A percentile compares a stretch with the other conserved stretches of the same genome.
Evolutionary conservation across 371 early-diverging fungal genomes (phyloP).

Genomic region (Homolaphlyctis polyrhiza): DNA sequence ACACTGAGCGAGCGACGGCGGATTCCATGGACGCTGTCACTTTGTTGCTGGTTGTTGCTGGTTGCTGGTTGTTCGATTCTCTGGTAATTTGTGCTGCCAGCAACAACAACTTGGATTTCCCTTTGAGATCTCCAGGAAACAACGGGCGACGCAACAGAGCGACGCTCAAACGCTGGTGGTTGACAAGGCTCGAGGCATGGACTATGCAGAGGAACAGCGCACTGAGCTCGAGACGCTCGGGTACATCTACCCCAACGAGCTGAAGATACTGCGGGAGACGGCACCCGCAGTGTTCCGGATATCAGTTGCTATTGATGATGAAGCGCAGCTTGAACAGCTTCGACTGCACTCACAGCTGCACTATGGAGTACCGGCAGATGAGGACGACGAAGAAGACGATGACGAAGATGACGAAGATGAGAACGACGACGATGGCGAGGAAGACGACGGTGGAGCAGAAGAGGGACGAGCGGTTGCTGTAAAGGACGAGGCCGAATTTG

Average conservation of each 20-base stretch:
- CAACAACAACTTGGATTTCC: too few species aligned
- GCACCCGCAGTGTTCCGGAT: conserved; percentile 50
- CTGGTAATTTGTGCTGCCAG: too few species aligned
- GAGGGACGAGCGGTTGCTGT: too few species aligned
- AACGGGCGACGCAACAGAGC: too few species aligned
- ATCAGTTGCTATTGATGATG: conserved; percentile 52
- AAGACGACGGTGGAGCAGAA: background rate
- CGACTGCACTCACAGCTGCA: background rate
- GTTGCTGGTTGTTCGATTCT: too few species aligned
- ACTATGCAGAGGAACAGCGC: conserved; percentile 30
- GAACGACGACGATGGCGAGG: background rate
- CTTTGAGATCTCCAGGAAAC: too few species aligned
- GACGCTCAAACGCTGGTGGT: background rate
- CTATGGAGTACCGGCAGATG: background rate
- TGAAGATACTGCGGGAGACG: conserved; percentile 39
- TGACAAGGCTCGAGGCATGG: conserved; percentile 6
- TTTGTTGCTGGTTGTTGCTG: too few species aligned
- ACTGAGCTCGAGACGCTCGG: conserved; percentile 88
- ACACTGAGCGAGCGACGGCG: background rate
- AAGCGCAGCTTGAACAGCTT: conserved; percentile 11
- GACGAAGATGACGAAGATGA: background rate
- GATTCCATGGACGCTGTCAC: too few species aligned
- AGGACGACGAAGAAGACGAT: background rate
- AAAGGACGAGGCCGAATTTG: background rate
- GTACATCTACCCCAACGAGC: conserved; percentile 90